Evolutionary conservation across 73 alveolate genomes (phyloP).

Genomic region (Paramecium pentaurelia): DNA sequence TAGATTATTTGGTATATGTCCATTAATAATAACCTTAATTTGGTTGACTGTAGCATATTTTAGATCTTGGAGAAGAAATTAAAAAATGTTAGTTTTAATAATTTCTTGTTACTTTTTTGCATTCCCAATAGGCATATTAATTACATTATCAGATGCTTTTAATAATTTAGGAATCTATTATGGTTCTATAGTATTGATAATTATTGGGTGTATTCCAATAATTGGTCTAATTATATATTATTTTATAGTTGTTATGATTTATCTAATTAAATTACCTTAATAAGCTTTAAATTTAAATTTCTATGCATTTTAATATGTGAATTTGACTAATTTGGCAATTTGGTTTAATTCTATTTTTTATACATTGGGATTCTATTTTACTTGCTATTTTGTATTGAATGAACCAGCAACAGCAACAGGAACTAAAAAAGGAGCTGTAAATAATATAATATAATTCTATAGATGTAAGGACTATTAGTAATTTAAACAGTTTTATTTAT

Average conservation of each 20-base stretch:
- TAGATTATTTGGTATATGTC: not conserved
- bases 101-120: slow-evolving; percentile 13
- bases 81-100: not conserved
- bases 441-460: not conserved
- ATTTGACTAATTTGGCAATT: not conserved
- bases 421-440: slow-evolving; percentile 31
- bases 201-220: not conserved
- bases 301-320: not conserved
- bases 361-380: not conserved
- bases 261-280: not conserved
- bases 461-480: not conserved
- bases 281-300: not conserved
- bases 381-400: slow-evolving; percentile 4
- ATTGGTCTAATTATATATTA: not conserved
- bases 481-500: not conserved
- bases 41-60: not conserved
- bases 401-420: slow-evolving; percentile 10
- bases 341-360: not conserved
- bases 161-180: not conserved
- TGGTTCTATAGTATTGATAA: not conserved
- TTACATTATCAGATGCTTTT: not conserved
- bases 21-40: not conserved
- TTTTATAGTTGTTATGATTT: not conserved
- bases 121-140: not conserved
- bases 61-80: not conserved